Evolutionary conservation across 805 yeast species (phyloP), one percentile per base, ranked within the genome.

Genomic region (Candida multigemmis): DNA sequence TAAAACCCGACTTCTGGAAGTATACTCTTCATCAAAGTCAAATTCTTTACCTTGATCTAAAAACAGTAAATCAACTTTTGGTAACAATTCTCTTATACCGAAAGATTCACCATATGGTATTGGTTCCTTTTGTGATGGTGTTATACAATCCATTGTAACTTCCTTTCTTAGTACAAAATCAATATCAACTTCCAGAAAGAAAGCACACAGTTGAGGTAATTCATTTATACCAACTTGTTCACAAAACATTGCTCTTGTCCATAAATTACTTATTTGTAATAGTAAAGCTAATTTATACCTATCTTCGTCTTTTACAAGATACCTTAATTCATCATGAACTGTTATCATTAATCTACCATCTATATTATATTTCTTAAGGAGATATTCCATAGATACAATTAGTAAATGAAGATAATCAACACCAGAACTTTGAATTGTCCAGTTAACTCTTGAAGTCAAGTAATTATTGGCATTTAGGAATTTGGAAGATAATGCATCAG

Each of bases 371-470:
- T 64, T 68, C 21, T 71, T 65, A 21, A 71, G 61, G 40, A 91
- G 60, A 42, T 86, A 84, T 32, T 84, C 82, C 96, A 93, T 87
- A 0, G 95, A 73, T 4, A 85, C 71, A 25, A 89, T 66, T 33
- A 91, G 50, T 21, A 91, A 49, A 48, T 91, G 99, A 27, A 91
- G 61, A 45, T 93, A 91, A 49, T 91, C 98, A 12, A 93, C 99
- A 19, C 98, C 99, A 2, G 96, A 84, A 13, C 96, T 84, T 50
- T 91, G 99, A 46, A 91, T 91, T 1, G 96, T 84, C 99, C 99
- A 91, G 45, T 91, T 91, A 36, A 87, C 78, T 42, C 99, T 57
- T 2, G 96, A 85, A 0, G 98, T 91, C 37, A 91, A 55, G 47
- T 78, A 91, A 35, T 71, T 71, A 20, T 71, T 58, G 22, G 71